phyloP scores from a whole-genome alignment of 2,329 filamentous ascomycete genomes.

The Exophiala sp. region DNA sequence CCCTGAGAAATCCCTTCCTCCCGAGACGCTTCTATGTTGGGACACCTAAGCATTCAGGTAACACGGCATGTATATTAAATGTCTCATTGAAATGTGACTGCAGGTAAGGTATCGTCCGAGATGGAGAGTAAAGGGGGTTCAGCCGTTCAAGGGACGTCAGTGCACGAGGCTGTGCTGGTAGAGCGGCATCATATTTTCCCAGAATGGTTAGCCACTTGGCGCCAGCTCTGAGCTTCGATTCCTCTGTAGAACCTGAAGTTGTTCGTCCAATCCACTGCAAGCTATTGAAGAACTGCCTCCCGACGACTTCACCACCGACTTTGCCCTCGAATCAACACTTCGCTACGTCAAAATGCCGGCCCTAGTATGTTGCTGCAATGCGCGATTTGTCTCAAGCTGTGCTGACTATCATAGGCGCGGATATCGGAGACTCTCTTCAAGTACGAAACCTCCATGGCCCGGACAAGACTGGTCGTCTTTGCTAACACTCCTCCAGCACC shows the following conservation, averaged over 20 bases:
- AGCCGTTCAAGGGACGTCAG: too few relatives aligned
- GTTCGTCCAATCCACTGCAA: slow-evolving; percentile 1
- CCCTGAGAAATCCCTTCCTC: too few relatives aligned
- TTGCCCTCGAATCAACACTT: neutral
- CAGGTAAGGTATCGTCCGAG: too few relatives aligned
- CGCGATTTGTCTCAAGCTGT: neutral
- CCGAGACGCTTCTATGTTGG: too few relatives aligned
- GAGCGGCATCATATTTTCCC: neutral
- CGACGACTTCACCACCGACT: neutral
- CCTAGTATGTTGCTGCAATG: neutral
- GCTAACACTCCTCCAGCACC: slow-evolving; percentile 52
- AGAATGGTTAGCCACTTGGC: neutral
- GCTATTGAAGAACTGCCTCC: neutral
- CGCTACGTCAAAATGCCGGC: neutral
- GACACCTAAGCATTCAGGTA: too few relatives aligned
- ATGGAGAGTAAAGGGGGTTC: too few relatives aligned
- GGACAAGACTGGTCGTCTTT: slow-evolving; percentile 1
- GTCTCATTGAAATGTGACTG: too few relatives aligned
- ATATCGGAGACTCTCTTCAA: neutral
- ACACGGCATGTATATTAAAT: too few relatives aligned
- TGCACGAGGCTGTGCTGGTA: neutral
- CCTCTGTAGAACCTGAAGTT: neutral
- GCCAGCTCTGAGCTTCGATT: neutral
- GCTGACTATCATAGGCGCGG: neutral
- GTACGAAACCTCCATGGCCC: neutral